Base-by-base conservation (phyloP, 1,284 basidiomycete species). In the Cryptococcus sp. region DNA sequence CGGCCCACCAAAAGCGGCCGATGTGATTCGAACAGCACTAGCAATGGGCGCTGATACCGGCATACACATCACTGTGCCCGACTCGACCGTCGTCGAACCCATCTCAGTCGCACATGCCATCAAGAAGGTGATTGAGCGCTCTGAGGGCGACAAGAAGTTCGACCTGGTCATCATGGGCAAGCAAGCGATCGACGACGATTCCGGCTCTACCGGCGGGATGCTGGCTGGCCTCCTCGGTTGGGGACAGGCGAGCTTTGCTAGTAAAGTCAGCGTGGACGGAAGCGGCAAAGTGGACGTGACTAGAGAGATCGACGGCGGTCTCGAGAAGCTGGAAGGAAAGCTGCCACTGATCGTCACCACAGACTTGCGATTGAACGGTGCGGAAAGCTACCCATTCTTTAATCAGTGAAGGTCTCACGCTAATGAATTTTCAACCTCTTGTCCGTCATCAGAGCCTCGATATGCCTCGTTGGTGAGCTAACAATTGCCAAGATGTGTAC, bases 191-290 rank as follows among this genome's bases (percentile, higher is more conserved):
- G 95, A 99, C 80, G 94, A 96, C 70, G 95, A 99, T 78, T 85
- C 91, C 3, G 91, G 91, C n/a, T 89, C 94, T 81, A 98, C 95
- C 8, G 95, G 95, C 1, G 94, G 97, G 76, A 98, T 98, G 91
- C 84, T 99, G 42, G 94, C 95, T 19, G 95, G 93, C 3, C 81
- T 98, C 70, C 80, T 97, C 69, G 87, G 88, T 49, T 98, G 93
- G 91, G 86, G 89, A 11, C 95, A 99, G 81, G 95, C 91, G 51
- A 94, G 91, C 65, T 99, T 93, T 77, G 95, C 93, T 50, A 93
- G 89, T 79, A 92, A 92, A 80, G 81, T 99, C 20, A 88, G 88
- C 17, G 80, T 98, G 22, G 87, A 91, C 68, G 82, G 84, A 15
- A 84, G 79, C 56, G 88, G 87, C 67, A 83, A 85, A 66, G 90